Evolutionary conservation across 441 rosid genomes (phyloP).

Genomic region (Populus trichocarpa): DNA sequence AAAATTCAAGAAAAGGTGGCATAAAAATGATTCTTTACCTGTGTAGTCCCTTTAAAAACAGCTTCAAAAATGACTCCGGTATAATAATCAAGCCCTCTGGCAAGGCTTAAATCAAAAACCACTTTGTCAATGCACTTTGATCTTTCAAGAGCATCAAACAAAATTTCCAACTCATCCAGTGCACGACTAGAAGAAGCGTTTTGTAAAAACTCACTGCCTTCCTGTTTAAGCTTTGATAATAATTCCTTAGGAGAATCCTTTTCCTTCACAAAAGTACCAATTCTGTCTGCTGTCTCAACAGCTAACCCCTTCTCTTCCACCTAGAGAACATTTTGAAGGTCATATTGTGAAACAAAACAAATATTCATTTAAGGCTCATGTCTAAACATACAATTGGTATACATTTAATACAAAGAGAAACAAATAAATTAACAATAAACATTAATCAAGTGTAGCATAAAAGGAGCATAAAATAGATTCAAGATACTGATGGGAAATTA

Average conservation of each 20-base stretch:
- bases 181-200: slow-evolving; percentile 63
- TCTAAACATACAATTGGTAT: neutral
- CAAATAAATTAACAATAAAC: neutral
- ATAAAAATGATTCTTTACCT: slow-evolving; percentile 37
- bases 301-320: slow-evolving; percentile 87
- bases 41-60: slow-evolving; percentile 68
- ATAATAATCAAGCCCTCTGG: slow-evolving; percentile 96
- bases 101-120: slow-evolving; percentile 92
- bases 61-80: slow-evolving; percentile 95
- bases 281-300: slow-evolving; percentile 66
- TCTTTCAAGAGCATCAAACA: slow-evolving; percentile 80
- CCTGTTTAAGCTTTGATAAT: slow-evolving; percentile 51
- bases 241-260: slow-evolving; percentile 69
- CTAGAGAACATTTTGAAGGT: slow-evolving; percentile 26
- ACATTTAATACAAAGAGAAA: neutral
- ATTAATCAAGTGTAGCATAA: neutral
- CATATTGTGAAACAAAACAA: neutral
- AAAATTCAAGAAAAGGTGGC: neutral
- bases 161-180: slow-evolving; percentile 62
- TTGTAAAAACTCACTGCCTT: slow-evolving; percentile 53
- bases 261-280: slow-evolving; percentile 75
- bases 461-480: neutral
- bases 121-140: slow-evolving; percentile 72
- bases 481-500: neutral
- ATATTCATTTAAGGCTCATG: slow-evolving; percentile 2